Evolutionary conservation across 805 yeast genomes (phyloP).

Genomic region (Candida maesae): DNA sequence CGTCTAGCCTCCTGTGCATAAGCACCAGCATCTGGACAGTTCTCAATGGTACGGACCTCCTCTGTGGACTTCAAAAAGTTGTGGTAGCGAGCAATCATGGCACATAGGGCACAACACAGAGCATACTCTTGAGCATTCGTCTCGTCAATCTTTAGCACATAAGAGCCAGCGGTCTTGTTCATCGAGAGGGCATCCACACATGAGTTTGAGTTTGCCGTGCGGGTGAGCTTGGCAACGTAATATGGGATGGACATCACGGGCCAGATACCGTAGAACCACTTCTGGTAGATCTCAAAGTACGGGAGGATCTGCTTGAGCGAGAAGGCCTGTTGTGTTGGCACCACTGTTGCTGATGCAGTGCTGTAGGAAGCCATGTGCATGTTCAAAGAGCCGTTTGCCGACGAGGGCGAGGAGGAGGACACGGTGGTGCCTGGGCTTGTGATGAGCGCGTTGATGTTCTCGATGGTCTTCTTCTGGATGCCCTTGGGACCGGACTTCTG

Average conservation of each 20-base stretch:
- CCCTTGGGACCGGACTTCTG: constrained; percentile 26
- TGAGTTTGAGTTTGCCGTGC: not conserved
- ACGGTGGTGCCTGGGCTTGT: not conserved
- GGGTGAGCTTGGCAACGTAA: constrained; percentile 14
- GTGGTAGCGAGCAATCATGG: constrained; percentile 22
- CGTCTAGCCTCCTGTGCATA: constrained; percentile 24
- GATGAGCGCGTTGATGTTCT: constrained; percentile 15
- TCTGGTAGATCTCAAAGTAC: constrained; percentile 23
- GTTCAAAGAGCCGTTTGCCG: not conserved
- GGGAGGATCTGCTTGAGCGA: constrained; percentile 22
- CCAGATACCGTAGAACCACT: constrained; percentile 28
- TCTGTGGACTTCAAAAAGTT: constrained; percentile 22
- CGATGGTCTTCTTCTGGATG: constrained; percentile 22
- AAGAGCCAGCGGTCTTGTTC: constrained; percentile 2
- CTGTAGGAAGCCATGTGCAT: too few species aligned
- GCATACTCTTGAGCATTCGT: constrained; percentile 19
- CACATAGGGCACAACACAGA: constrained; percentile 23
- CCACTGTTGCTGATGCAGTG: not conserved
- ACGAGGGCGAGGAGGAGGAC: not conserved
- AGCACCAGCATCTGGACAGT: constrained; percentile 18
- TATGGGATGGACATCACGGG: constrained; percentile 22
- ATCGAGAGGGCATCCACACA: constrained; percentile 8
- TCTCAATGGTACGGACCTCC: constrained; percentile 14
- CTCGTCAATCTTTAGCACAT: constrained; percentile 7
- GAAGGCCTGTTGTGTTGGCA: constrained; percentile 4